These are phyloP conservation scores for Brettanomyces anomalus DNA, from an alignment of 805 yeast genomes.

Conservation along the genomic window DNA sequence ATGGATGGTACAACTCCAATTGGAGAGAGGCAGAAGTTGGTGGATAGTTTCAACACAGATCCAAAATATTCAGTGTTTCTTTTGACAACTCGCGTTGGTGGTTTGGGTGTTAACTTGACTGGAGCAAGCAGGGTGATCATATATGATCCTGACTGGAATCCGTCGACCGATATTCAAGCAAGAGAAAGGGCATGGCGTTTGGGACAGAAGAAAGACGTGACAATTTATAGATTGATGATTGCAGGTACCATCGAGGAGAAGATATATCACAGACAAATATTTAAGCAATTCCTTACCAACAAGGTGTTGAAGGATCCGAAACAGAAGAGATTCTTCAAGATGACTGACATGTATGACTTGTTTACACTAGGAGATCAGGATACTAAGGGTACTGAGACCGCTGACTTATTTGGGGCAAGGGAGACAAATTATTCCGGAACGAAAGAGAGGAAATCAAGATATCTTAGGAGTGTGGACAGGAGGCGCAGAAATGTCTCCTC, in stretches of 20 bases:
- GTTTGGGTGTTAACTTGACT: conserved; percentile 85
- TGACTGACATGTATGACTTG: conserved; percentile 83
- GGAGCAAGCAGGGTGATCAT: conserved; percentile 94
- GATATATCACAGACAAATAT: conserved; percentile 92
- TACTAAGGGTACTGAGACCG: conserved; percentile 59
- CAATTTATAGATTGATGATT: conserved; percentile 84
- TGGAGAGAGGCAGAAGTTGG: conserved; percentile 63
- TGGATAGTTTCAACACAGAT: conserved; percentile 69
- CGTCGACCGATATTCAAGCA: conserved; percentile 95
- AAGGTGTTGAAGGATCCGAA: conserved; percentile 93
- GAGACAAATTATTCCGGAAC: conserved; percentile 30
- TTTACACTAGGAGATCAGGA: conserved; percentile 76
- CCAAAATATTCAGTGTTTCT: conserved; percentile 55
- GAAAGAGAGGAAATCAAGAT: conserved; percentile 26
- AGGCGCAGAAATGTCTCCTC: conserved; percentile 8
- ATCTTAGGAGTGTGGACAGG: conserved; percentile 10
- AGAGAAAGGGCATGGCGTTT: conserved; percentile 95
- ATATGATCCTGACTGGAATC: conserved; percentile 98
- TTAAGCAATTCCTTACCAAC: conserved; percentile 88
- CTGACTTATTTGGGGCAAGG: conserved; percentile 47
- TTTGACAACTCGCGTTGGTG: conserved; percentile 92
- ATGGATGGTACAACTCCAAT: conserved; percentile 96
- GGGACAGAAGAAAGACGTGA: conserved; percentile 89
- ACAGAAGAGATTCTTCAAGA: conserved; percentile 85
- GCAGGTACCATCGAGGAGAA: conserved; percentile 96